A percentile compares a stretch with the other conserved stretches of the same genome.
Conservation (phyloP, 2,329 filamentous ascomycete species). For the Neurospora crassa region DNA sequence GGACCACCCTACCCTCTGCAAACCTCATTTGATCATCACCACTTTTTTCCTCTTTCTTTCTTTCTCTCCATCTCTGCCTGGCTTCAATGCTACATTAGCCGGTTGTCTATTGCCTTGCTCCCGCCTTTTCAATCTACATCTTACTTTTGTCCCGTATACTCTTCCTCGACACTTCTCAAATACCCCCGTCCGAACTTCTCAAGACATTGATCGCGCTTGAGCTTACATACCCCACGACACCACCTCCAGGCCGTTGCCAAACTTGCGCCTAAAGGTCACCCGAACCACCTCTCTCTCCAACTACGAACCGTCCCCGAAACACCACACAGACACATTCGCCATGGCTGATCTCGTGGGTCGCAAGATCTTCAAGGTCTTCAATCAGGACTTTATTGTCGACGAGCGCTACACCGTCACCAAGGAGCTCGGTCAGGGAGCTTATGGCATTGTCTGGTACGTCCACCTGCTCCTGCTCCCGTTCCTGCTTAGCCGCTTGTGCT, state of each 20-base stretch:
- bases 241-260: neutral
- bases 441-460: conserved; percentile 92
- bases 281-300: neutral
- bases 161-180: neutral
- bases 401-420: conserved; percentile 98
- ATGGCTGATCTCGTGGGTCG: conserved; percentile 38
- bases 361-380: conserved; percentile 99
- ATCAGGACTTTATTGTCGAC: conserved; percentile 98
- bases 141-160: neutral
- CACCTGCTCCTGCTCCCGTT: neutral
- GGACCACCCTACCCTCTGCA: neutral
- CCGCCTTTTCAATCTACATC: neutral
- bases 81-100: neutral
- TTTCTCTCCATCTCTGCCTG: neutral
- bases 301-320: neutral
- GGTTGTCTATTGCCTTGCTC: neutral
- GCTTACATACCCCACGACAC: neutral
- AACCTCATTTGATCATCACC: neutral
- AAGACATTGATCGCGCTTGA: neutral
- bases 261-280: neutral
- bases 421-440: conserved; percentile 95
- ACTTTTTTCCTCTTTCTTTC: neutral
- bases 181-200: neutral
- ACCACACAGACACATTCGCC: conserved; percentile 5
- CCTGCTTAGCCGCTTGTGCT: neutral